Percentiles rank a stretch among this genome's conserved stretches.
Conservation (phyloP, 371 early-diverging fungal genomes). For the Sporodiniella umbellata region DNA sequence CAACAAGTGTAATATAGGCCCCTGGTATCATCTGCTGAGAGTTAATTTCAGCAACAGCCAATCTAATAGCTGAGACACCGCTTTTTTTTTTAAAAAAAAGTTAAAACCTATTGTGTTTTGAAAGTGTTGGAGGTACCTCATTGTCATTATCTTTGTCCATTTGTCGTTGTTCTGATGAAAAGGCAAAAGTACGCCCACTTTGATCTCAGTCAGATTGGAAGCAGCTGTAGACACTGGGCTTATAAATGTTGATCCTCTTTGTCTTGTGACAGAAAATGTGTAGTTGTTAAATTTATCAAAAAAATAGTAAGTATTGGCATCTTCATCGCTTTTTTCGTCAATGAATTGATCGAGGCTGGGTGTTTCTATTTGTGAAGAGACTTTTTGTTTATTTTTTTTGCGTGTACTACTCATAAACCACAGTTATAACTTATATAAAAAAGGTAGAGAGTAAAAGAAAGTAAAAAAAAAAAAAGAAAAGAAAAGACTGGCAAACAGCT, state of each 20-base stretch:
- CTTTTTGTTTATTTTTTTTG: neutral
- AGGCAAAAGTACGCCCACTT: constrained; percentile 52
- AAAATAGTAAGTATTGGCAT: constrained; percentile 8
- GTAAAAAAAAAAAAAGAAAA: neutral
- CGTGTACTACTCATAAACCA: neutral
- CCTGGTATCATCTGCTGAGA: constrained; percentile 50
- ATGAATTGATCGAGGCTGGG: neutral
- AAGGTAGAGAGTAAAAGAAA: neutral
- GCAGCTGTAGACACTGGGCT: constrained; percentile 14
- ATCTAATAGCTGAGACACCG: constrained; percentile 55
- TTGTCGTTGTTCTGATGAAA: constrained; percentile 43
- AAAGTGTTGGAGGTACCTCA: constrained; percentile 25
- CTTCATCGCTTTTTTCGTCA: neutral
- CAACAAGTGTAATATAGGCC: constrained; percentile 55
- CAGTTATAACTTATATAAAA: too few relatives aligned
- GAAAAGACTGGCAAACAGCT: too few relatives aligned
- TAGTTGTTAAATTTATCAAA: constrained; percentile 20
- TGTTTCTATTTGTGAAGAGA: neutral
- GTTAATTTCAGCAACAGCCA: constrained; percentile 59
- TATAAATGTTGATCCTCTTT: constrained; percentile 34
- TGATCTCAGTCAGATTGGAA: constrained; percentile 39
- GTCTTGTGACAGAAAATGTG: constrained; percentile 24
- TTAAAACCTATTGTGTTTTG: neutral
- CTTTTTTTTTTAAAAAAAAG: constrained; percentile 28
- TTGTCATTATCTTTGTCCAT: constrained; percentile 35